phyloP scores from a whole-genome alignment of 768 basidiomycete genomes.

The Psilocybe cyanescens region DNA sequence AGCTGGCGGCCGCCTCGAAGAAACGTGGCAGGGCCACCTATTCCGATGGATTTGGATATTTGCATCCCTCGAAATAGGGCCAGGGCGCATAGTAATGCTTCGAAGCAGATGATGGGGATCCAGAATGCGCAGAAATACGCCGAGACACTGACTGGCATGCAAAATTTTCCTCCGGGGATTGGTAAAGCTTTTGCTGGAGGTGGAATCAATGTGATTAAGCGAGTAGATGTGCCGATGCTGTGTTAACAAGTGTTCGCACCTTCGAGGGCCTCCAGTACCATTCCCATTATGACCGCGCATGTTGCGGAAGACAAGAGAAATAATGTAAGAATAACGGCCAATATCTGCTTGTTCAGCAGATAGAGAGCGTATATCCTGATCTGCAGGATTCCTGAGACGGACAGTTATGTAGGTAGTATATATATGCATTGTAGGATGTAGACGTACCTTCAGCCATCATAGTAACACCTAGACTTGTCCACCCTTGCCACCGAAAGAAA shows the following conservation, averaged over 20 bases:
- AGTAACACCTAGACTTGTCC: background rate
- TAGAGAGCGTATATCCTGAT: conserved; percentile 2
- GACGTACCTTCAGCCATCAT: background rate
- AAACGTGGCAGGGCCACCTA: background rate
- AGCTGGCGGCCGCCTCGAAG: background rate
- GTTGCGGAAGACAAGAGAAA: background rate
- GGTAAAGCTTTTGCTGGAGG: background rate
- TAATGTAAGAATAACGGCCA: background rate
- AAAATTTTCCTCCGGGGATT: background rate
- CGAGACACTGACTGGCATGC: background rate
- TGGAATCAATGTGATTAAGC: background rate
- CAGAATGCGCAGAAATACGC: background rate
- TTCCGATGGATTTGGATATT: background rate
- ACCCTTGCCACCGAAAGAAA: conserved; percentile 1
- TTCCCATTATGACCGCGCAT: background rate
- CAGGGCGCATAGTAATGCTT: background rate
- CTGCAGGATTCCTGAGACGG: background rate
- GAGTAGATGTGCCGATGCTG: too few species aligned
- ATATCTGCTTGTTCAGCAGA: background rate
- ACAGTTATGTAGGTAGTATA: background rate
- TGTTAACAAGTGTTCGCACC: background rate
- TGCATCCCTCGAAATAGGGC: background rate
- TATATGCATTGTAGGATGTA: background rate
- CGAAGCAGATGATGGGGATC: conserved; percentile 1
- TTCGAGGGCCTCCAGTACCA: background rate